phyloP scores from a whole-genome alignment of 108 stramenopile species.

The Nitzschia palea region DNA sequence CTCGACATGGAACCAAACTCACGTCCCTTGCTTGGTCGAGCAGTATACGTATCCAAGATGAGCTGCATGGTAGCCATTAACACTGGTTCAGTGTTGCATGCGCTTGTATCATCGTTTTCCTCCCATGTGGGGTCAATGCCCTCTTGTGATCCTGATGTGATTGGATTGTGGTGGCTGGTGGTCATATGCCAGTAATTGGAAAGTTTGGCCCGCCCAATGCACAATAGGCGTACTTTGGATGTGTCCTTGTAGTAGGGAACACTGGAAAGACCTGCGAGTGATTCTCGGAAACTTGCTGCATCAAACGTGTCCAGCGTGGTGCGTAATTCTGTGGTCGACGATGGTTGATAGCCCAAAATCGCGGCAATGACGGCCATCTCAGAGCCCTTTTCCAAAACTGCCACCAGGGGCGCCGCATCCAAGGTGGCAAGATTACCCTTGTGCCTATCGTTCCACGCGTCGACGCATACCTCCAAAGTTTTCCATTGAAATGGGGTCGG shows the following conservation, averaged over 20 bases:
- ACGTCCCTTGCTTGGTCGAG: neutral
- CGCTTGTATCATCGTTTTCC: no score
- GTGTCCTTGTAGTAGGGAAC: constrained; percentile 9
- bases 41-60: constrained; percentile 31
- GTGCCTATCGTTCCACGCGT: constrained; percentile 1
- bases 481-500: constrained; percentile 54
- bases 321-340: neutral
- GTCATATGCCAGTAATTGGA: neutral
- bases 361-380: constrained; percentile 65
- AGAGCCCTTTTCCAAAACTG: constrained; percentile 20
- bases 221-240: constrained; percentile 41
- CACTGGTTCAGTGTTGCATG: constrained; percentile 27
- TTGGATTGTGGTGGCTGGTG: neutral
- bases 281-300: constrained; percentile 34
- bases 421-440: constrained; percentile 19
- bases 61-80: constrained; percentile 62
- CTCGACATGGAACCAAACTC: neutral
- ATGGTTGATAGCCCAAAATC: constrained; percentile 36
- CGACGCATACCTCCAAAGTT: constrained; percentile 37
- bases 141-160: neutral
- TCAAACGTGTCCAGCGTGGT: constrained; percentile 17
- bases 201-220: constrained; percentile 57
- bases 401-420: constrained; percentile 55
- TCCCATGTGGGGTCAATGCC: neutral
- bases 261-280: constrained; percentile 3